These are phyloP conservation scores for Fusarium euwallaceae DNA, from an alignment of 2,329 filamentous ascomycete genomes.

Conservation along the genomic window DNA sequence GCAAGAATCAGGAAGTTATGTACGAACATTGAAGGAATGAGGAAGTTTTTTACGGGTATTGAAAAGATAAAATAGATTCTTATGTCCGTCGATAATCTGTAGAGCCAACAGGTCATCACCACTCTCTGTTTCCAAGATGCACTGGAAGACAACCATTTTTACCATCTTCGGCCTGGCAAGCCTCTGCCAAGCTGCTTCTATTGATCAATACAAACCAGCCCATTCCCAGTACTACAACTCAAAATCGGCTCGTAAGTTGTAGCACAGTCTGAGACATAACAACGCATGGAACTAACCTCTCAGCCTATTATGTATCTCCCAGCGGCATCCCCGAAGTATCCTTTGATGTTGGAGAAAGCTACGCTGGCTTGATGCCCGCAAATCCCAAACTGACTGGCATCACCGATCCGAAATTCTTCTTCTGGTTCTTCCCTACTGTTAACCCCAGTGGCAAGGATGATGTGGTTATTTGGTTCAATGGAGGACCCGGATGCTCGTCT, in stretches of 20 bases:
- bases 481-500: slow-evolving; percentile 27
- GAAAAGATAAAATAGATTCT: not conserved
- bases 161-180: not conserved
- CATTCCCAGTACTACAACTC: slow-evolving; percentile 4
- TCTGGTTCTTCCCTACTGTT: slow-evolving; percentile 42
- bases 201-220: not conserved
- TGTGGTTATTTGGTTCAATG: slow-evolving; percentile 41
- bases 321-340: not conserved
- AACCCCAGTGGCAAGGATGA: slow-evolving; percentile 42
- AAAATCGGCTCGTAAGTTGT: slow-evolving; percentile 11
- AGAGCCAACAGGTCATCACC: not conserved
- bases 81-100: not conserved
- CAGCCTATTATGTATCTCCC: not conserved
- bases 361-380: slow-evolving; percentile 20
- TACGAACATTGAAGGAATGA: not conserved
- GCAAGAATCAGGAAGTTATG: not conserved
- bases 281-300: too few relatives aligned
- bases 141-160: slow-evolving; percentile 1
- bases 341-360: slow-evolving; percentile 19
- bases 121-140: not conserved
- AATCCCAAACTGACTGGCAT: slow-evolving; percentile 12
- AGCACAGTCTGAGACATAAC: too few relatives aligned
- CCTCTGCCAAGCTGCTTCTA: not conserved
- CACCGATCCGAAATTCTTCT: slow-evolving; percentile 38
- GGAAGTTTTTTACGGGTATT: not conserved